Conservation (phyloP, 2,329 filamentous ascomycete species). For the Talaromyces pinophilus region DNA sequence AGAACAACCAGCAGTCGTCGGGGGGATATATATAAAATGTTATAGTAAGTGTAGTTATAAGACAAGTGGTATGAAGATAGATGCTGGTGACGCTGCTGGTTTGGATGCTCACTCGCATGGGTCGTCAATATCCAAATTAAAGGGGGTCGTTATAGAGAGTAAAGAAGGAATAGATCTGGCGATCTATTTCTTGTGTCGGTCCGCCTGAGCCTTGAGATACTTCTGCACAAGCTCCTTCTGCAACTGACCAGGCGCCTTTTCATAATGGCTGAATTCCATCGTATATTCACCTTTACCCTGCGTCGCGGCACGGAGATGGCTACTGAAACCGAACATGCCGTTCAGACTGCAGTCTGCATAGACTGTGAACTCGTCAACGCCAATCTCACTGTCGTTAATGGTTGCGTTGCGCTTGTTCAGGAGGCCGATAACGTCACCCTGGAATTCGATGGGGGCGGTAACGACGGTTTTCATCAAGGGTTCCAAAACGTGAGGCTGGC, state of each 20-base stretch:
- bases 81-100: constrained; percentile 8
- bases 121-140: not conserved
- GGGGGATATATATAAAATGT: constrained; percentile 9
- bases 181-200: constrained; percentile 61
- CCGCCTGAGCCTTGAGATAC: constrained; percentile 66
- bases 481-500: constrained; percentile 81
- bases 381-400: constrained; percentile 94
- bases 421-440: constrained; percentile 90
- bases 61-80: constrained; percentile 14
- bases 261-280: constrained; percentile 99
- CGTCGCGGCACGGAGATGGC: constrained; percentile 84
- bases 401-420: constrained; percentile 96
- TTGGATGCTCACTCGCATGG: not conserved
- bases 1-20: not conserved
- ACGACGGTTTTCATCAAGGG: constrained; percentile 98
- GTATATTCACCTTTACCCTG: constrained; percentile 98
- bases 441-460: constrained; percentile 94
- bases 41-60: constrained; percentile 12
- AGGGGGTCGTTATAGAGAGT: not conserved
- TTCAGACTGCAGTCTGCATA: constrained; percentile 91
- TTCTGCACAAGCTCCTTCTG: constrained; percentile 75
- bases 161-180: not conserved
- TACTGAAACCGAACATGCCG: constrained; percentile 96
- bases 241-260: constrained; percentile 79
- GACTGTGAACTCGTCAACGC: constrained; percentile 89